Percentiles rank a stretch among this genome's conserved stretches.
Conservation (phyloP, 345 rosid species). For the Eucalyptus regnans region DNA sequence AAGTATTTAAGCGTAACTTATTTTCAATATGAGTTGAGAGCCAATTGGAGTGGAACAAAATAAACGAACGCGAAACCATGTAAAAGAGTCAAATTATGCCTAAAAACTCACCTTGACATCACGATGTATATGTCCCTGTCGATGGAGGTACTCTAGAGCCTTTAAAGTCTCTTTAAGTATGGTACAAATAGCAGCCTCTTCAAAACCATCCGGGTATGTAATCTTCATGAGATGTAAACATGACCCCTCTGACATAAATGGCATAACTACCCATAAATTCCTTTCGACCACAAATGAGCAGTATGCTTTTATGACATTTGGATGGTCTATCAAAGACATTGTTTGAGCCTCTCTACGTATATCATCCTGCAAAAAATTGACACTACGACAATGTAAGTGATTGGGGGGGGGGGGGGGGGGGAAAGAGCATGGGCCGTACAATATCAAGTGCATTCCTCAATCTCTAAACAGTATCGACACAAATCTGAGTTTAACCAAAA, state of each 20-base stretch:
- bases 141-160: conserved; percentile 94
- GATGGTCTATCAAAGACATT: conserved; percentile 97
- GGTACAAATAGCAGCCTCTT: conserved; percentile 86
- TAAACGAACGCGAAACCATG: background rate
- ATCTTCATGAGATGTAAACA: conserved; percentile 97
- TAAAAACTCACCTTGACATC: conserved; percentile 76
- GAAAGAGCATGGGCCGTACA: background rate
- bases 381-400: background rate
- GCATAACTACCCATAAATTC: conserved; percentile 96
- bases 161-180: conserved; percentile 92
- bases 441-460: background rate
- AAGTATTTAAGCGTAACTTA: background rate
- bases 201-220: conserved; percentile 86
- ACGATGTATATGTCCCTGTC: conserved; percentile 93
- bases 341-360: conserved; percentile 93
- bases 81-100: background rate
- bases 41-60: background rate
- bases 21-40: background rate
- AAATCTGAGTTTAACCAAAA: background rate
- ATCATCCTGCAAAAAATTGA: conserved; percentile 55
- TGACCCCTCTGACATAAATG: conserved; percentile 98
- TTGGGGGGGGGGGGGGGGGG: too few relatives aligned
- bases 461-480: background rate
- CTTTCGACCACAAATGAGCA: conserved; percentile 89
- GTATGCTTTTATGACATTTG: conserved; percentile 72